Base-by-base conservation (phyloP, 1,284 basidiomycete species). In the Cystobasidium slooffiae region DNA sequence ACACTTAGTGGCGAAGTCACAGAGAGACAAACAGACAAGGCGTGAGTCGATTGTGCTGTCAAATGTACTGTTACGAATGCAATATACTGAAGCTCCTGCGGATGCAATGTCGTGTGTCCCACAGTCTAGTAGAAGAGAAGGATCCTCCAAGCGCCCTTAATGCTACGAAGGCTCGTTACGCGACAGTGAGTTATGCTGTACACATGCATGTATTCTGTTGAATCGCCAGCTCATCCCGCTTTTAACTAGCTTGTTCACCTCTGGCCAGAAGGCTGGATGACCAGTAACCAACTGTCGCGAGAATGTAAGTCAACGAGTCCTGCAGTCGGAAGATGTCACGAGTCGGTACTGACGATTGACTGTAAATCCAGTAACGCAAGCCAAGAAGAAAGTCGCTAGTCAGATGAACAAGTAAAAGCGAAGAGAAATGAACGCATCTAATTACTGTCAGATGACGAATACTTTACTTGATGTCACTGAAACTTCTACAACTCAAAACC, bases 221-320 rank as follows among this genome's bases (percentile, higher is more conserved):
- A 61, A 24, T 18, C n/a, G 18, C 22, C 41, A 49, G 16, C 16
- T 49, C 7, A 18, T 0, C 12, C 43, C 1, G 46, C 22, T 47
- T 20, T 3, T 49, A 7, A 41, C 0, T 58, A 80, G 78, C 72
- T 79, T 14, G 55, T 74, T 47, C 62, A 76, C 3, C 31, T 80
- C 3, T 80, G 79, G 79, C 77, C 78, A 0, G 49, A 68, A 7
- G 76, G 66, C 18, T 49, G 46, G 7, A 77, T 79, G 74, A 72
- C 72, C 10, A 67, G 75, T 53, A 80, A 80, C 58, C 79, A 78
- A 67, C 64, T 80, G 16, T 79, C 78, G 10, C 74, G 79, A 41
- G 79, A 80, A 75, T 76, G 78, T 79, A 37, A 49, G 78, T 75
- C 14, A 16, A 14, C n/a, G 20, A 22, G 4, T n/a, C 5, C 0